Evolutionary conservation across 805 yeast species (phyloP), one percentile per base, ranked within the genome.

Genomic region (Kodamaea sagamina): DNA sequence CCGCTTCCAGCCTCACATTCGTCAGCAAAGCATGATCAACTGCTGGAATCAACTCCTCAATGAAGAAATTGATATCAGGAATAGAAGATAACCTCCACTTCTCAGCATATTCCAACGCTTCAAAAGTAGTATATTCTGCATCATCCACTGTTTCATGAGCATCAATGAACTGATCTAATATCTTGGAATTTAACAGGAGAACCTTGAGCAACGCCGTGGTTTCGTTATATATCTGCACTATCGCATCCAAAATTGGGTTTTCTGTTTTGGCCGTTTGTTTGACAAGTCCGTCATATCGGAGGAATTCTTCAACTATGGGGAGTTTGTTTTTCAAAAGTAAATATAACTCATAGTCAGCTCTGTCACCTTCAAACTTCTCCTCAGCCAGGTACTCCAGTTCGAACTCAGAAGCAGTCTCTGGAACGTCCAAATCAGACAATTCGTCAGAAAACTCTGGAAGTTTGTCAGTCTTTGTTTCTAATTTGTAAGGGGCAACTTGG

Each of bases 131-230:
- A 26, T 39, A 39, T 10, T n/a, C n/a, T 5, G 13, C 26, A 3
- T 16, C 43, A 32, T 32, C 40, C 21, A 6, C 27, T 10, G 15
- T 18, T 6, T 36, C 41, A n/a, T 36, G 41, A 11, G 37, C 44
- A 17, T 25, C 25, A 34, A 41, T 9, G 34, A 29, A 5, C 41
- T 36, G 4, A 38, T 49, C 27, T 24, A 38, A 21, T n/a, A 10
- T 22, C 15, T 17, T 6, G 3, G 15, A 12, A 42, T 68, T 68
- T 11, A 37, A 26, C 8, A 50, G 41, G 15, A 66, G 47, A 6
- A 62, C 47, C 13, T 47, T 37, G 18, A 62, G 35, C n/a, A 61
- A 47, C 0, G 62, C 72, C 13, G 54, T 49, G 1, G 69, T 59
- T 10, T 43, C 44, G 32, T 54, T 50, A n/a, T 57, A 36, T 21